These are phyloP conservation scores for Vanrija sp. DNA, from an alignment of 1,284 basidiomycete genomes.

Conservation along the genomic window DNA sequence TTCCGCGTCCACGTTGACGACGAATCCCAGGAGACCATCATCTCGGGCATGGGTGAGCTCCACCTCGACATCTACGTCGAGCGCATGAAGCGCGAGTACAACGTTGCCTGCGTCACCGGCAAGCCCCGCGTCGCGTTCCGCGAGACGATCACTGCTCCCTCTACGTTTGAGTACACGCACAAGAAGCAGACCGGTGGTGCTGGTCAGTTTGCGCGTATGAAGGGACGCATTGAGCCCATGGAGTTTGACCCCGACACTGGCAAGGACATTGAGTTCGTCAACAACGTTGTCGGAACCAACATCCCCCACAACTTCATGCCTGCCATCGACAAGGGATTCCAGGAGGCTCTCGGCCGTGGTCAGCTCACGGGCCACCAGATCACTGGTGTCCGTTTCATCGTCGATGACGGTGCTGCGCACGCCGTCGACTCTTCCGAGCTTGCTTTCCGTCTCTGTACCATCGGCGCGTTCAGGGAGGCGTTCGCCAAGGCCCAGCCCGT, in stretches of 20 bases:
- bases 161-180: conserved; percentile 88
- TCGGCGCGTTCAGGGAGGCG: conserved; percentile 89
- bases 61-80: conserved; percentile 99
- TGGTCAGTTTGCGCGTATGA: conserved; percentile 92
- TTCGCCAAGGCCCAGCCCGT: conserved; percentile 74
- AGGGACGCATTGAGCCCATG: conserved; percentile 91
- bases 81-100: conserved; percentile 97
- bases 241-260: conserved; percentile 71
- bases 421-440: conserved; percentile 96
- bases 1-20: conserved; percentile 95
- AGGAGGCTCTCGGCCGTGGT: conserved; percentile 90
- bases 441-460: conserved; percentile 85
- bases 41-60: conserved; percentile 98
- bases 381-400: conserved; percentile 78
- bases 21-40: conserved; percentile 99
- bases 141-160: conserved; percentile 80
- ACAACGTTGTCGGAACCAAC: conserved; percentile 84
- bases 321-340: conserved; percentile 96
- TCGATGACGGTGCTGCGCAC: conserved; percentile 90
- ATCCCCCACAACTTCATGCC: conserved; percentile 91
- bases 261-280: conserved; percentile 84
- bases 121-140: conserved; percentile 97
- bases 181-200: conserved; percentile 99
- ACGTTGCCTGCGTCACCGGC: conserved; percentile 87
- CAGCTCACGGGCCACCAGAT: conserved; percentile 84